phyloP scores from a whole-genome alignment of 805 yeast genomes.

The Starmerella bacillaris region DNA sequence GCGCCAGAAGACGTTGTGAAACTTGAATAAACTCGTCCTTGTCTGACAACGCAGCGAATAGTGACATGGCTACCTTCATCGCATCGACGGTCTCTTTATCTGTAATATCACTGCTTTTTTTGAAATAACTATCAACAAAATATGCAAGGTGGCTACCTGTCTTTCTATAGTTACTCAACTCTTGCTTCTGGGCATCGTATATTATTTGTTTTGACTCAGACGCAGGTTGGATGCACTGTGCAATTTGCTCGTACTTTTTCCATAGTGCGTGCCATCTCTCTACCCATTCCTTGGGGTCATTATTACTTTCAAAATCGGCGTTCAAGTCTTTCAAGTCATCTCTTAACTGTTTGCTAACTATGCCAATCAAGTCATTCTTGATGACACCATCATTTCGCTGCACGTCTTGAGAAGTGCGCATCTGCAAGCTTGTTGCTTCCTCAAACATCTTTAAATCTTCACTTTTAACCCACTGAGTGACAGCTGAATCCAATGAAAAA shows the following conservation, averaged over 20 bases:
- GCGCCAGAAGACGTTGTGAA: slow-evolving; percentile 76
- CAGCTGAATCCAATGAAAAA: not conserved
- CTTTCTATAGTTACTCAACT: not conserved
- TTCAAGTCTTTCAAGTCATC: too few relatives aligned
- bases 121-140: slow-evolving; percentile 67
- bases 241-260: slow-evolving; percentile 4
- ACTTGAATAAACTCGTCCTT: slow-evolving; percentile 85
- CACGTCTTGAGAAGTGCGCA: too few relatives aligned
- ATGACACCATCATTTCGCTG: too few relatives aligned
- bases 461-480: not conserved
- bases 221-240: not conserved
- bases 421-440: not conserved
- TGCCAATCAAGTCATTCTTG: too few relatives aligned
- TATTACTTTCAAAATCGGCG: not conserved
- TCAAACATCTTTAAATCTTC: not conserved
- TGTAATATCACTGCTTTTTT: slow-evolving; percentile 46
- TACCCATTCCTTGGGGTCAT: slow-evolving; percentile 2
- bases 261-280: not conserved
- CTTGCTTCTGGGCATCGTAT: not conserved
- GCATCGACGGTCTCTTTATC: slow-evolving; percentile 41
- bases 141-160: slow-evolving; percentile 11
- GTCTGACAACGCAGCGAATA: slow-evolving; percentile 75
- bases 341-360: too few relatives aligned
- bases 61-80: slow-evolving; percentile 63
- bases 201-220: too few relatives aligned